These are phyloP conservation scores for Arctium minus DNA, from an alignment of 129 eudicot genomes.

Conservation along the genomic window DNA sequence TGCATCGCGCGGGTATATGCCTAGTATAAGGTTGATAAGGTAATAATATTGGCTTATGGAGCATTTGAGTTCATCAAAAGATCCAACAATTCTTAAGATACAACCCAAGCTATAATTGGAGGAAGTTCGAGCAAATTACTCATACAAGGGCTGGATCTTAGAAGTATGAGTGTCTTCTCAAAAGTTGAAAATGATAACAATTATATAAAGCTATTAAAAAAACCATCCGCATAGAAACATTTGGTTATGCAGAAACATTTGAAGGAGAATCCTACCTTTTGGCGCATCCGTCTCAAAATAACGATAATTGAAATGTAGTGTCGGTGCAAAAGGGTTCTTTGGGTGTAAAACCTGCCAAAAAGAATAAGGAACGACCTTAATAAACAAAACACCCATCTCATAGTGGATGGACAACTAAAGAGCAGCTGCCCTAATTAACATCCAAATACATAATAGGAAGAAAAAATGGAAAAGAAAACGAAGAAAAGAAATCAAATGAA, in stretches of 20 bases:
- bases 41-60: background rate
- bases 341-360: slow-evolving; percentile 91
- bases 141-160: background rate
- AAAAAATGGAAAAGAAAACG: background rate
- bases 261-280: slow-evolving; percentile 53
- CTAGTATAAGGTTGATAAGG: background rate
- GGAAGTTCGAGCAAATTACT: slow-evolving; percentile 1
- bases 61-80: background rate
- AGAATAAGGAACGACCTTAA: background rate
- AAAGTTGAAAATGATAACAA: background rate
- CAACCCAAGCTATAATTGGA: background rate
- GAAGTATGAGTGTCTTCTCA: background rate
- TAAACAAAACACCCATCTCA: background rate
- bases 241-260: background rate
- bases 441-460: background rate
- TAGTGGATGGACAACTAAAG: background rate
- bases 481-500: no score
- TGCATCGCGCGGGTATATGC: no score
- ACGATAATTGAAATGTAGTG: slow-evolving; percentile 94
- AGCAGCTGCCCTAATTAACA: background rate
- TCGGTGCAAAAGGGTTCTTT: slow-evolving; percentile 99
- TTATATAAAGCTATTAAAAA: background rate
- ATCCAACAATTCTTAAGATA: background rate
- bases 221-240: background rate
- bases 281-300: slow-evolving; percentile 99